Base-by-base conservation (phyloP, 352 stramenopile species). In the Phytophthora chlamydospora region DNA sequence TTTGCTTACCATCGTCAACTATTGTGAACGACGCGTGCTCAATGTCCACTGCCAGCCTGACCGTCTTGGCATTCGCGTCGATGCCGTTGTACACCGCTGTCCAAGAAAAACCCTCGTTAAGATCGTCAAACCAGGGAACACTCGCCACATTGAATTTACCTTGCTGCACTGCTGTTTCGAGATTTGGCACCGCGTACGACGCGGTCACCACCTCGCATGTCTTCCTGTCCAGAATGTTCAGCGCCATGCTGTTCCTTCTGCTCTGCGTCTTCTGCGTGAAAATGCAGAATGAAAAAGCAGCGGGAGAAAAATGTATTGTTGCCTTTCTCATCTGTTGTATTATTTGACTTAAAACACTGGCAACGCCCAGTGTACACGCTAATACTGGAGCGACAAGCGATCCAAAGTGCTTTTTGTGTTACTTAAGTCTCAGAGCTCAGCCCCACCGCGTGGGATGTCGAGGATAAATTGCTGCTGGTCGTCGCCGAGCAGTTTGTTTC, bases 61-160 rank as follows among this genome's bases (percentile, higher is more conserved):
- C 78, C 19, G 32, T 61, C 17, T 62, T 75, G 14, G 87, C 81
- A 19, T 73, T 31, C 36, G 83, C 83, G 33, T 96, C 85, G 13
- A 94, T 66, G 27, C 78, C 65, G 38, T 96, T 96, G 69, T 89
- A 88, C 27, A 92, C 68, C 21, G 76, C 87, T 96, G 19, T 38
- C 33, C 6, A 34, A 14, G 4, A 31, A 42, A 14, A 50, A 38
- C 7, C 32, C 17, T 34, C 17, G 17, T 54, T 27, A 17, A 16
- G n/a, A 40, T 38, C 7, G 35, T 44, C 31, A 47, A 1, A 39
- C 48, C 34, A 48, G 24, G 24, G 24, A 29, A 3, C 24, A 6
- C 24, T 29, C 2, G 33, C 16, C 36, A 35, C 7, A 24, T 14
- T 36, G n/a, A n/a, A 17, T 27, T 14, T 43, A 91, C 85, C 80